phyloP scores from a whole-genome alignment of 2,329 filamentous ascomycete species.

The Lachnellula occidentalis region DNA sequence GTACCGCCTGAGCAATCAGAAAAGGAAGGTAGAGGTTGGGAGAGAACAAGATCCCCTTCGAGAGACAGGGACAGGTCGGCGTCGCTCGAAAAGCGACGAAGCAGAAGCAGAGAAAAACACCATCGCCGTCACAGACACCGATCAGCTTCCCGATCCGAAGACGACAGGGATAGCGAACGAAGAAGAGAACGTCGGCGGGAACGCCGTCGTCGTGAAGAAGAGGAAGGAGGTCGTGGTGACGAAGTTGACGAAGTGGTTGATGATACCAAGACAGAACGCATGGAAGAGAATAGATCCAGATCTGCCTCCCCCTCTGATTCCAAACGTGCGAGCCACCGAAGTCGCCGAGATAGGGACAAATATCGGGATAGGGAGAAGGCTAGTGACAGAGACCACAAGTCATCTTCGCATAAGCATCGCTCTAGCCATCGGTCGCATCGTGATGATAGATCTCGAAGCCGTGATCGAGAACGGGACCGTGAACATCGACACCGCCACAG shows the following conservation, averaged over 20 bases:
- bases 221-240: conserved; percentile 15
- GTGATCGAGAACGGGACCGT: conserved; percentile 42
- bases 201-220: conserved; percentile 26
- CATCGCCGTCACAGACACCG: conserved; percentile 29
- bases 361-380: conserved; percentile 41
- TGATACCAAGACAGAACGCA: conserved; percentile 31
- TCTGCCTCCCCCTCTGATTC: conserved; percentile 59
- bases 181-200: conserved; percentile 28
- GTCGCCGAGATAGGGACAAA: conserved; percentile 53
- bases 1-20: conserved; percentile 21
- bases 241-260: conserved; percentile 15
- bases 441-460: conserved; percentile 37
- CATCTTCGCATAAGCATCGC: conserved; percentile 34
- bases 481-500: conserved; percentile 33
- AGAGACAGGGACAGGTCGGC: conserved; percentile 27
- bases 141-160: conserved; percentile 27
- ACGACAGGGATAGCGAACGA: conserved; percentile 29
- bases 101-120: conserved; percentile 20
- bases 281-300: conserved; percentile 51
- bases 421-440: conserved; percentile 48
- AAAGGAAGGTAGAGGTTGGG: conserved; percentile 18
- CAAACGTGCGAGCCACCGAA: conserved; percentile 53
- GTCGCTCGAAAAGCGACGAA: conserved; percentile 29
- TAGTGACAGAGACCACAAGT: conserved; percentile 39
- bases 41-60: conserved; percentile 23